A percentile compares a stretch with the other conserved stretches of the same genome.
These are phyloP conservation scores for Claviceps spartinae DNA, from an alignment of 2,329 filamentous ascomycete species.

Conservation along the genomic window DNA sequence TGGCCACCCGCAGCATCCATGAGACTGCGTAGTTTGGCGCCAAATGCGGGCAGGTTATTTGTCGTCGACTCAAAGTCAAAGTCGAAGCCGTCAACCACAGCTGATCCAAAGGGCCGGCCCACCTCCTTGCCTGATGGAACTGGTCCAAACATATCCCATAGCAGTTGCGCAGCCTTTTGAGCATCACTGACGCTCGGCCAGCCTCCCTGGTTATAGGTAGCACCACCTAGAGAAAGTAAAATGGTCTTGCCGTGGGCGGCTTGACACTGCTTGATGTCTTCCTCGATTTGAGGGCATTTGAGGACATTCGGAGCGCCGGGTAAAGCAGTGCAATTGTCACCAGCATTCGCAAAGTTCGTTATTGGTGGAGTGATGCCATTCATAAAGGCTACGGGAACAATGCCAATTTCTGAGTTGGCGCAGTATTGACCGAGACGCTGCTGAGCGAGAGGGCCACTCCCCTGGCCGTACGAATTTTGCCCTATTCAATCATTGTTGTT, in stretches of 20 bases:
- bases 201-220: slow-evolving; percentile 55
- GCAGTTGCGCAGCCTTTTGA: slow-evolving; percentile 39
- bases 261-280: slow-evolving; percentile 48
- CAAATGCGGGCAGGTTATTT: slow-evolving; percentile 48
- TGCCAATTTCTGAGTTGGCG: slow-evolving; percentile 10
- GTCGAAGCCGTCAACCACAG: slow-evolving; percentile 61
- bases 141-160: slow-evolving; percentile 63
- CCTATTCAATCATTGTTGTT: slow-evolving; percentile 14
- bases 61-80: slow-evolving; percentile 56
- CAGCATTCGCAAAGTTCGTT: slow-evolving; percentile 52
- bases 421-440: slow-evolving; percentile 7
- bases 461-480: slow-evolving; percentile 45
- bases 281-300: slow-evolving; percentile 49
- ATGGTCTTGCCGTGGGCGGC: slow-evolving; percentile 51
- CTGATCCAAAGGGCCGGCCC: slow-evolving; percentile 38
- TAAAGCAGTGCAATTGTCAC: slow-evolving; percentile 47
- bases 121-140: slow-evolving; percentile 24
- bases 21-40: slow-evolving; percentile 37
- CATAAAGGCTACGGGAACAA: slow-evolving; percentile 53
- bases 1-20: slow-evolving; percentile 40
- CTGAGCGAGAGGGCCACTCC: slow-evolving; percentile 5
- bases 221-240: slow-evolving; percentile 57
- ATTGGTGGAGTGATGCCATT: slow-evolving; percentile 39
- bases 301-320: slow-evolving; percentile 21
- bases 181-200: slow-evolving; percentile 43